A percentile compares a stretch with the other conserved stretches of the same genome.
Evolutionary conservation across 2,329 filamentous ascomycete genomes (phyloP).

Genomic region (Aspergillus transmontanensis): DNA sequence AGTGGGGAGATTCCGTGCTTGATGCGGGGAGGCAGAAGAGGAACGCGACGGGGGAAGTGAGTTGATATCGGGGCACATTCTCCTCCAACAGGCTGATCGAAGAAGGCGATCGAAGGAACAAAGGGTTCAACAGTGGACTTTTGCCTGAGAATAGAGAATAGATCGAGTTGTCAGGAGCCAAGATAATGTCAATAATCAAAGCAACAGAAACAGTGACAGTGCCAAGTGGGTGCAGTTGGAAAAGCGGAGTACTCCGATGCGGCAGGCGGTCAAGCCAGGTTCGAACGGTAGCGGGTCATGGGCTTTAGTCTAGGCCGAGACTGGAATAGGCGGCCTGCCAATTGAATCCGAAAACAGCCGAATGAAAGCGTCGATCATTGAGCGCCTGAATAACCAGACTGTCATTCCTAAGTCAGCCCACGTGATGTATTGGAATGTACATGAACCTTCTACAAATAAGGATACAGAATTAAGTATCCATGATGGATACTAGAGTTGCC

Average conservation of each 20-base stretch:
- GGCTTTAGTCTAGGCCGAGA: background rate
- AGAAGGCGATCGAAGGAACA: background rate
- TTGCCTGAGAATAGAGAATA: background rate
- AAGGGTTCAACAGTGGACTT: background rate
- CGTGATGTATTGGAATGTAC: background rate
- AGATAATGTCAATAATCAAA: background rate
- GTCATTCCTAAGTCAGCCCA: background rate
- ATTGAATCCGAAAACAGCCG: background rate
- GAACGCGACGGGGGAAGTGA: constrained; percentile 64
- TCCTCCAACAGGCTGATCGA: background rate
- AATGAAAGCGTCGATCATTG: constrained; percentile 3
- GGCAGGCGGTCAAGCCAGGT: constrained; percentile 9
- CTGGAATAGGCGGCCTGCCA: background rate
- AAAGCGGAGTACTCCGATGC: constrained; percentile 1
- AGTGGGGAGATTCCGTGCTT: constrained; percentile 33
- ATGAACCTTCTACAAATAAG: background rate
- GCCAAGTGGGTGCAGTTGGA: background rate
- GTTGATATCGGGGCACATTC: constrained; percentile 75
- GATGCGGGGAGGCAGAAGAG: constrained; percentile 40
- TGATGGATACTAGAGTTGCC: background rate
- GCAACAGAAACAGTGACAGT: background rate
- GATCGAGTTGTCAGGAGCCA: background rate
- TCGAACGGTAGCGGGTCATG: background rate
- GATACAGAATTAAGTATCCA: background rate
- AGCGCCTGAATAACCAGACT: background rate